Evolutionary conservation across 768 basidiomycete species (phyloP), one percentile per base, ranked within the genome.

Genomic region (Brasilioporus rufonigricans): DNA sequence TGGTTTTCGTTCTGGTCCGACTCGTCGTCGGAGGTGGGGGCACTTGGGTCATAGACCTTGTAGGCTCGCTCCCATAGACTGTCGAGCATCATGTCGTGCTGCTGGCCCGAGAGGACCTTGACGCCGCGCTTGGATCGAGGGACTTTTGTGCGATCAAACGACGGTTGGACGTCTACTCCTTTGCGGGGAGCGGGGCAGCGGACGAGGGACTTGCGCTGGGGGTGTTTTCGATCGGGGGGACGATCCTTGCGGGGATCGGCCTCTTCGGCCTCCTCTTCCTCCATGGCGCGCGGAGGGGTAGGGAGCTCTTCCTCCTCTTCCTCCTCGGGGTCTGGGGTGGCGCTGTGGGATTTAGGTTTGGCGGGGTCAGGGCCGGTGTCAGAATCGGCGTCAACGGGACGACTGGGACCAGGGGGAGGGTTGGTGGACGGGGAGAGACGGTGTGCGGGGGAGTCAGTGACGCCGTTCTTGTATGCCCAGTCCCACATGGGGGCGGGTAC

Each of bases 401-500:
- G 57, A 31, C 55, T 60, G 11, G 58, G 50, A 12, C 48, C 56
- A 2, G 64, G 19, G 7, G 50, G 7, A 2, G 52, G 18, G 14
- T 52, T 24, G 2, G 35, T 8, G 23, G 57, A 21, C 7, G 60
- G 31, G 31, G 58, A 48, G 36, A 50, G 53, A 36, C 27, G 2
- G 27, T 41, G 51, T 16, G 50, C 57, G 9, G 55, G 53, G 2
- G 62, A 50, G 72, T n/a, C 54, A 12, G 53, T 40, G 2, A 72
- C 46, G 56, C 58, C 69, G 46, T 71, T 76, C 67, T 82, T 84
- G 61, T 79, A 78, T 14, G 84, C 89, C 90, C 91, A 93, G 24
- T 81, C 89, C 91, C 90, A 92, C 88, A 91, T 92, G 50, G 82
- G 82, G 33, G 84, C 84, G 27, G 90, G 88, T 1, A 89, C 84